phyloP scores from a whole-genome alignment of 2,329 filamentous ascomycete genomes.

The Magnaporthiopsis incrustans region DNA sequence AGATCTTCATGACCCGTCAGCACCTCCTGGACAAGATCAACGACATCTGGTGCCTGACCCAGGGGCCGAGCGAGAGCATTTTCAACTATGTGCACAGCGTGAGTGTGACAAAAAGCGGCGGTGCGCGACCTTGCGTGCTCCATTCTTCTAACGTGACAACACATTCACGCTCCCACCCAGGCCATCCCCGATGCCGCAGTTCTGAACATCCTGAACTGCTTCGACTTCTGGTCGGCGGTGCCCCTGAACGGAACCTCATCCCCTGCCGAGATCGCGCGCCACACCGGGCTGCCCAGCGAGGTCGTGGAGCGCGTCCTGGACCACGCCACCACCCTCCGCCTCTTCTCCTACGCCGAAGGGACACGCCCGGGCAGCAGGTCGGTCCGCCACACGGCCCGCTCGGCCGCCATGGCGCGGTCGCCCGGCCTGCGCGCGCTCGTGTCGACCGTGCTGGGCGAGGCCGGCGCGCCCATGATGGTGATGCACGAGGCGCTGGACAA shows the following conservation, averaged over 20 bases:
- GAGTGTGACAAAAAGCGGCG: background rate
- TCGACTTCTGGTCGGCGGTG: slow-evolving; percentile 44
- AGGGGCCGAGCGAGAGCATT: slow-evolving; percentile 41
- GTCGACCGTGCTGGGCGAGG: slow-evolving; percentile 6
- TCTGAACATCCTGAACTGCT: slow-evolving; percentile 41
- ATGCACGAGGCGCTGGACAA: slow-evolving; percentile 21
- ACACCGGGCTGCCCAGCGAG: slow-evolving; percentile 28
- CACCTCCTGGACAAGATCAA: slow-evolving; percentile 34
- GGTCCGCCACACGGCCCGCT: slow-evolving; percentile 29
- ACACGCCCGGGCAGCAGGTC: slow-evolving; percentile 14
- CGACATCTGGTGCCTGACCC: slow-evolving; percentile 37
- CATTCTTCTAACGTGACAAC: no score
- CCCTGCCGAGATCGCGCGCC: slow-evolving; percentile 29
- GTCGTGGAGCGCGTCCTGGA: slow-evolving; percentile 29
- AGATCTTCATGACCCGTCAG: slow-evolving; percentile 27
- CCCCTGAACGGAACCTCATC: slow-evolving; percentile 37
- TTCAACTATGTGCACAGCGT: slow-evolving; percentile 20
- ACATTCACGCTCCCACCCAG: background rate
- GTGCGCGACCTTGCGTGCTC: no score
- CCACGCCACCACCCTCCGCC: slow-evolving; percentile 29
- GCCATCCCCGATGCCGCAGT: slow-evolving; percentile 6
- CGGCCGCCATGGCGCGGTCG: slow-evolving; percentile 25
- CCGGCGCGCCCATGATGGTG: slow-evolving; percentile 7
- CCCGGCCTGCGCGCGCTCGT: slow-evolving; percentile 6
- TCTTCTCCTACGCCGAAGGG: slow-evolving; percentile 20